These are phyloP conservation scores for Sesbania bispinosa DNA, from an alignment of 306 rosid species.

Conservation along the genomic window DNA sequence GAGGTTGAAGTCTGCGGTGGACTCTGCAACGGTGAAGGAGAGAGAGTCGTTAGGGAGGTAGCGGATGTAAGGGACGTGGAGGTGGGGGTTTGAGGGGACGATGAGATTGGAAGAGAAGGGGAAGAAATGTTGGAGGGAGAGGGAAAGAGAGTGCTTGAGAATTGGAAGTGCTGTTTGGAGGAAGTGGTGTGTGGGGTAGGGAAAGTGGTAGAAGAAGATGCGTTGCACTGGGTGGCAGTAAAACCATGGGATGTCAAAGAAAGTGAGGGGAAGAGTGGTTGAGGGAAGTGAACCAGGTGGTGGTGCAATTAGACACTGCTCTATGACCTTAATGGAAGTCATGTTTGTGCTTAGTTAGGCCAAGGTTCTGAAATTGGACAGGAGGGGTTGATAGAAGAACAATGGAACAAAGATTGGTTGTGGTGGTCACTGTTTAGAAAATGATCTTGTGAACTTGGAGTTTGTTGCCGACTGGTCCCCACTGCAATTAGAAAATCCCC, in stretches of 20 bases:
- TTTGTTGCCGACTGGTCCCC: no score
- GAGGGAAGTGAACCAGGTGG: neutral
- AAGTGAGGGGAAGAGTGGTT: slow-evolving; percentile 23
- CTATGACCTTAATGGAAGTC: no score
- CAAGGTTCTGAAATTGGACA: no score
- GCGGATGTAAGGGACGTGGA: neutral
- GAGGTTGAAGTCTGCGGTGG: neutral
- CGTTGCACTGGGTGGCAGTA: neutral
- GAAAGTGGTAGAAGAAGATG: neutral
- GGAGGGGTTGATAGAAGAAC: no score
- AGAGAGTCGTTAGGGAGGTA: neutral
- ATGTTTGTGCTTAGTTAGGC: no score
- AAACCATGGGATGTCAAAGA: slow-evolving; percentile 24
- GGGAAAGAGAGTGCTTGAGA: neutral
- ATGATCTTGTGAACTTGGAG: no score
- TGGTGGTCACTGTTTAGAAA: no score
- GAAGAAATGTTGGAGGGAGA: neutral
- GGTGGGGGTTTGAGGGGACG: neutral
- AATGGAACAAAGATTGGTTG: no score
- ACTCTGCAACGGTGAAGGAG: neutral
- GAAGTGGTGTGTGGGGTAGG: neutral
- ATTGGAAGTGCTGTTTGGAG: neutral
- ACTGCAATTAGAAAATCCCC: no score
- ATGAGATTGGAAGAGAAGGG: neutral
- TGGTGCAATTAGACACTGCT: slow-evolving; percentile 4